Evolutionary conservation across 1,284 basidiomycete genomes (phyloP), one percentile per base, ranked within the genome.

Genomic region (Mycena citricolor): DNA sequence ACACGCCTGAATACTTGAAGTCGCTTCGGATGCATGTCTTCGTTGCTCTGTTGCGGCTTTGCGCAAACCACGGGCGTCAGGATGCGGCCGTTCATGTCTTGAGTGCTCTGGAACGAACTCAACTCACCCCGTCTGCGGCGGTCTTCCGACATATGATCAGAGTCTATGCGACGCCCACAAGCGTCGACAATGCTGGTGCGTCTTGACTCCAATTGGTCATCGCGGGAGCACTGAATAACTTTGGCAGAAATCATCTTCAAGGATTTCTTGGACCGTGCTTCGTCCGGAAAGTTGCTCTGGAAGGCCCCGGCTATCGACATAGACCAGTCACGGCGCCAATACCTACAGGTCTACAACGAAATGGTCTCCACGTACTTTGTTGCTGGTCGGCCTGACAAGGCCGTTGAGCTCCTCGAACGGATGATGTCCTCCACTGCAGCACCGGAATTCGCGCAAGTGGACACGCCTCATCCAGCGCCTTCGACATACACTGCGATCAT

Each of bases 311-410:
- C 47, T 29, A 46, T 44, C 13, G 50, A 52, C 22, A 39, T 36
- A 26, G 44, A 43, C 33, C 51, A 39, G 13, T 42, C 60, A 28
- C 56, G 58, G 11, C 56, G 55, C 16, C 56, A 60, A 3, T 71
- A 75, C 42, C 65, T 81, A 22, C 56, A 68, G 25, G 71, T 89
- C 2, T 94, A 81, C 81, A 83, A 83, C 51, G 67, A 74, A 51
- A 88, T 94, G 79, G 78, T 95, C 42, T 70, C 78, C 32, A 78
- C 81, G 0, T 84, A 89, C 65, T 87, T 95, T 69, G 71, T 68
- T 14, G 76, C 72, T 24, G 81, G 81, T 4, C 70, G 83, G 46
- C 70, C 83, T 0, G 76, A 78, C 3, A 77, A 74, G 34, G 92
- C 83, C 5, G 61, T 94, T 8, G 75, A 64, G 14, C 63, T 94